phyloP scores from a whole-genome alignment of 2,329 filamentous ascomycete species.

The Aphanocladium album region DNA sequence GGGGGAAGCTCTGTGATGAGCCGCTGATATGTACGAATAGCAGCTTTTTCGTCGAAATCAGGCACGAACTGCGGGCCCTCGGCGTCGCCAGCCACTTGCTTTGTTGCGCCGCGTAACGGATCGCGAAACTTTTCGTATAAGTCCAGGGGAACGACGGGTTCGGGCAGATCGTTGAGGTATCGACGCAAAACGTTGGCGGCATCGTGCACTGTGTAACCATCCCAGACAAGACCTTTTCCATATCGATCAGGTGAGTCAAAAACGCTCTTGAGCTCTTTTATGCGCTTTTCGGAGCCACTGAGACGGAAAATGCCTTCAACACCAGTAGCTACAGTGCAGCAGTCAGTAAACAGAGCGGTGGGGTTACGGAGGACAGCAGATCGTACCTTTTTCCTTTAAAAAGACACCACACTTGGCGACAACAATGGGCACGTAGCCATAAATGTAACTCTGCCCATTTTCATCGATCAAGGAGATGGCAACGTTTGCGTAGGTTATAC shows the following conservation, averaged over 20 bases:
- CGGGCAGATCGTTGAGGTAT: slow-evolving; percentile 93
- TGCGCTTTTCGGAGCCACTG: slow-evolving; percentile 93
- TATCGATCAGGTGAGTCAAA: slow-evolving; percentile 96
- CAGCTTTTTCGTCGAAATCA: slow-evolving; percentile 55
- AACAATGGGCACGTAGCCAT: slow-evolving; percentile 96
- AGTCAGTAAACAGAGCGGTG: slow-evolving; percentile 17
- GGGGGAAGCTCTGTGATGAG: slow-evolving; percentile 91
- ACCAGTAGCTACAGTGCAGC: slow-evolving; percentile 64
- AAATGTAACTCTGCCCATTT: slow-evolving; percentile 91
- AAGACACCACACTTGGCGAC: slow-evolving; percentile 98
- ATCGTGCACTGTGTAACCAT: slow-evolving; percentile 96
- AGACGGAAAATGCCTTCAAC: slow-evolving; percentile 96
- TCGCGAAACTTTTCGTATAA: slow-evolving; percentile 89
- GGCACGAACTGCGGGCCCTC: slow-evolving; percentile 67
- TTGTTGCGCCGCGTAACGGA: slow-evolving; percentile 67
- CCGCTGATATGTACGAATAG: slow-evolving; percentile 78
- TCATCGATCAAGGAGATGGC: slow-evolving; percentile 94
- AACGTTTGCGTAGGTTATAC: slow-evolving; percentile 96
- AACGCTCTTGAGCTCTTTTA: slow-evolving; percentile 87
- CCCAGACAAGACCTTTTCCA: slow-evolving; percentile 95
- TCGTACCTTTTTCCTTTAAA: slow-evolving; percentile 90
- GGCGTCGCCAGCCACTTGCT: slow-evolving; percentile 65
- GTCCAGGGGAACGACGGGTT: slow-evolving; percentile 91
- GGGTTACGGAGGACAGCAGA: slow-evolving; percentile 20
- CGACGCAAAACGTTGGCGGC: slow-evolving; percentile 92